phyloP scores from a whole-genome alignment of 495 filamentous ascomycete species.

The Penicillium malachiteum region DNA sequence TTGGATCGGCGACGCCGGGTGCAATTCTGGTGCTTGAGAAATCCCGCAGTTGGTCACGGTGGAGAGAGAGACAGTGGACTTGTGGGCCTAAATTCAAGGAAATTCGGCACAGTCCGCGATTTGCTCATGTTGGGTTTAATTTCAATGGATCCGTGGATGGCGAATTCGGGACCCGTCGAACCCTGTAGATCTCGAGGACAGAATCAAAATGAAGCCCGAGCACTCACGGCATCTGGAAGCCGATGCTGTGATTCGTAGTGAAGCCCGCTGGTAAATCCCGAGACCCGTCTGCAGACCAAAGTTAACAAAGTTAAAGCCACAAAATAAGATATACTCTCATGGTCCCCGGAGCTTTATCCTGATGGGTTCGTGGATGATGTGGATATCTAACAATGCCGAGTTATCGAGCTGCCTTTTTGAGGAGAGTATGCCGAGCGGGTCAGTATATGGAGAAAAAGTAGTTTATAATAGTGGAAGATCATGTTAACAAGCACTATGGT shows the following conservation, averaged over 20 bases:
- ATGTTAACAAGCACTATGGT: background rate
- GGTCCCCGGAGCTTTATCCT: background rate
- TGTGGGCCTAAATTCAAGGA: background rate
- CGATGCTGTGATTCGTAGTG: constrained; percentile 23
- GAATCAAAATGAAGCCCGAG: background rate
- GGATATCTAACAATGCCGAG: constrained; percentile 14
- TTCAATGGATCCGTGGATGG: constrained; percentile 21
- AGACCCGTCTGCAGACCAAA: background rate
- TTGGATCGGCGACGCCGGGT: constrained; percentile 23
- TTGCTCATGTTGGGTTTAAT: constrained; percentile 12
- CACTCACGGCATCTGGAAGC: constrained; percentile 10
- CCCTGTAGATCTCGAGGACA: constrained; percentile 27
- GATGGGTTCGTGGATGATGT: background rate
- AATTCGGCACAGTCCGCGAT: constrained; percentile 16
- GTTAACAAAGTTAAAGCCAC: background rate
- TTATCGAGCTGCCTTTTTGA: constrained; percentile 19
- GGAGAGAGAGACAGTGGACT: background rate
- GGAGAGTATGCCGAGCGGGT: constrained; percentile 1
- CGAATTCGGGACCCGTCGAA: constrained; percentile 24
- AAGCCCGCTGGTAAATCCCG: background rate
- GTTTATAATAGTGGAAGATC: background rate
- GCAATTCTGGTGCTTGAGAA: constrained; percentile 17
- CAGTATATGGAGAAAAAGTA: too few species aligned
- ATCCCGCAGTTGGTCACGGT: constrained; percentile 12
- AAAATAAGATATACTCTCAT: background rate